phyloP scores from a whole-genome alignment of 495 filamentous ascomycete species.

The Corynascus novoguineensis region DNA sequence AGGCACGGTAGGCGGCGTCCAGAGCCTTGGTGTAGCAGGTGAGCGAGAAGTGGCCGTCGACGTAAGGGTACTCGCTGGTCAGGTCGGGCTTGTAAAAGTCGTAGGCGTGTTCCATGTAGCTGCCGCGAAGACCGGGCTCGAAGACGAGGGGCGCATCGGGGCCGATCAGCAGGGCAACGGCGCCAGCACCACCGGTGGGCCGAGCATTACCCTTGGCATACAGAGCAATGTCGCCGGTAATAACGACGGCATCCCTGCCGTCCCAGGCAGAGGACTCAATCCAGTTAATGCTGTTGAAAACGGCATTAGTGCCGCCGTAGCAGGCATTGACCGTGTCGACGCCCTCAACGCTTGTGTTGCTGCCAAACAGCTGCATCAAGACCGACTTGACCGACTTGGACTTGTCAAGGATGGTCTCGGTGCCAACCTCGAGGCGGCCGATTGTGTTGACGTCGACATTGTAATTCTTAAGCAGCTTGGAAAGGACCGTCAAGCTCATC shows the following conservation, averaged over 20 bases:
- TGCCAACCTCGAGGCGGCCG: slow-evolving; percentile 93
- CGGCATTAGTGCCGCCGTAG: slow-evolving; percentile 95
- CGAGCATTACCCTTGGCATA: slow-evolving; percentile 95
- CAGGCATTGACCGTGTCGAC: slow-evolving; percentile 96
- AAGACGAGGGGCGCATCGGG: slow-evolving; percentile 87
- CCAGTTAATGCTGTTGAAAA: slow-evolving; percentile 98
- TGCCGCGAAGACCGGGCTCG: slow-evolving; percentile 86
- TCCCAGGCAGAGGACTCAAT: slow-evolving; percentile 98
- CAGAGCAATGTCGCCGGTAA: slow-evolving; percentile 94
- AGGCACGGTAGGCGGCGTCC: slow-evolving; percentile 93
- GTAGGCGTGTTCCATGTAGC: slow-evolving; percentile 91
- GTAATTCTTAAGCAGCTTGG: slow-evolving; percentile 88
- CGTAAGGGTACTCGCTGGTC: slow-evolving; percentile 94
- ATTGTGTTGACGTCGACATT: slow-evolving; percentile 84
- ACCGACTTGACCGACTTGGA: slow-evolving; percentile 99
- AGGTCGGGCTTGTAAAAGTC: slow-evolving; percentile 99
- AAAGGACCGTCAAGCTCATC: slow-evolving; percentile 79
- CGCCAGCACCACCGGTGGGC: slow-evolving; percentile 92
- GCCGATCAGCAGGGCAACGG: slow-evolving; percentile 89
- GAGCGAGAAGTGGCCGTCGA: slow-evolving; percentile 93
- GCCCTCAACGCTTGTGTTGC: slow-evolving; percentile 89
- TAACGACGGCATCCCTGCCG: slow-evolving; percentile 86
- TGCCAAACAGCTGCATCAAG: slow-evolving; percentile 91
- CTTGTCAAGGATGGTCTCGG: slow-evolving; percentile 97
- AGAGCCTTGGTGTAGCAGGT: slow-evolving; percentile 94